phyloP scores from a whole-genome alignment of 139 green algal species.

The Tetradesmus obliquus region DNA sequence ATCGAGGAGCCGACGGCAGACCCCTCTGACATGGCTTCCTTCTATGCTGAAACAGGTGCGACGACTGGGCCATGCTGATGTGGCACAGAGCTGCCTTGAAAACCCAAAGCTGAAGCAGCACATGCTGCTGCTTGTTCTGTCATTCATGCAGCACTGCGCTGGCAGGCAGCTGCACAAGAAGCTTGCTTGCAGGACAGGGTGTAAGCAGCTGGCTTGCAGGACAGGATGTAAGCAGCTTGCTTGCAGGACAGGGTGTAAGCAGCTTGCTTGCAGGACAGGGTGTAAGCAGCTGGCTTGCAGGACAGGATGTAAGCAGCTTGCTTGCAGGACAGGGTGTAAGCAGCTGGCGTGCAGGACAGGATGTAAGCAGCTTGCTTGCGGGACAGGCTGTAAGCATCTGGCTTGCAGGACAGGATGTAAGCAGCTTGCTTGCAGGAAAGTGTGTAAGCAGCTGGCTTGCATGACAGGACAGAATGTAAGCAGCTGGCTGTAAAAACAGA shows the following conservation, averaged over 20 bases:
- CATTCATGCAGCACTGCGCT: too few relatives aligned
- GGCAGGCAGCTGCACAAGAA: background rate
- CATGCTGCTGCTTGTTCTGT: too few relatives aligned
- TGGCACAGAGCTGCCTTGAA: background rate
- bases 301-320: background rate
- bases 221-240: too few relatives aligned
- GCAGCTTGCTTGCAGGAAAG: too few relatives aligned
- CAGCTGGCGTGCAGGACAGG: too few relatives aligned
- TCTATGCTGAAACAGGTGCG: constrained; percentile 75
- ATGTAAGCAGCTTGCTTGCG: too few relatives aligned
- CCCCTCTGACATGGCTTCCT: constrained; percentile 66
- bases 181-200: background rate
- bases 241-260: background rate
- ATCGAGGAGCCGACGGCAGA: constrained; percentile 88
- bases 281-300: background rate
- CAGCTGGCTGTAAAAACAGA: too few relatives aligned
- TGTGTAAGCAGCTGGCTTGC: too few relatives aligned
- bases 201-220: background rate
- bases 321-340: background rate
- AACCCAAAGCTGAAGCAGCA: too few relatives aligned
- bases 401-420: too few relatives aligned
- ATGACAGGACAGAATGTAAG: too few relatives aligned
- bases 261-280: background rate
- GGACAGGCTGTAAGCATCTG: too few relatives aligned
- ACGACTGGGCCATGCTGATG: background rate